These are phyloP conservation scores for Symbiotaphrina buchneri DNA, from an alignment of 495 filamentous ascomycete genomes.

Conservation along the genomic window DNA sequence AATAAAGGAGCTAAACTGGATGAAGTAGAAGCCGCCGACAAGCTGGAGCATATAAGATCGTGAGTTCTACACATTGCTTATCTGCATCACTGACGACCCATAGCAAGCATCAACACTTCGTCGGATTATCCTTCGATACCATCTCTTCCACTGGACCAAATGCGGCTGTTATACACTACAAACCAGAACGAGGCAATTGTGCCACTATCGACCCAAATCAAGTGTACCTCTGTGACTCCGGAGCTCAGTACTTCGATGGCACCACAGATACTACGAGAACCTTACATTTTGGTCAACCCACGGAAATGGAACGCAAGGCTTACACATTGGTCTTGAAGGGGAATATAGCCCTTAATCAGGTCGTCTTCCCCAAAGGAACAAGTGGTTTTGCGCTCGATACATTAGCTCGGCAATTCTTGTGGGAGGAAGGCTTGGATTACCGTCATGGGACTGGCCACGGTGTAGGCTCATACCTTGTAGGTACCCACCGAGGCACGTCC, in stretches of 20 bases:
- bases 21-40: slow-evolving; percentile 79
- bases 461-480: slow-evolving; percentile 65
- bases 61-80: slow-evolving; percentile 6
- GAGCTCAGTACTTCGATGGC: slow-evolving; percentile 84
- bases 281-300: slow-evolving; percentile 74
- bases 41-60: slow-evolving; percentile 61
- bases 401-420: slow-evolving; percentile 77
- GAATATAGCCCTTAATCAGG: slow-evolving; percentile 73
- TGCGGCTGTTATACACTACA: slow-evolving; percentile 95
- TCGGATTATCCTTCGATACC: slow-evolving; percentile 83
- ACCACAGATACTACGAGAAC: slow-evolving; percentile 95
- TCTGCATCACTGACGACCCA: not conserved
- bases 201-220: slow-evolving; percentile 64
- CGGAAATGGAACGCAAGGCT: slow-evolving; percentile 65
- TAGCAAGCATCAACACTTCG: slow-evolving; percentile 54
- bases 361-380: slow-evolving; percentile 85
- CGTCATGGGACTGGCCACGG: slow-evolving; percentile 95
- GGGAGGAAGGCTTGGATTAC: slow-evolving; percentile 85
- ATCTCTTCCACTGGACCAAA: slow-evolving; percentile 93
- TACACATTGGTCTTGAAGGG: slow-evolving; percentile 95
- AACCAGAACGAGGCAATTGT: slow-evolving; percentile 67
- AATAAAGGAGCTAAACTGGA: slow-evolving; percentile 53
- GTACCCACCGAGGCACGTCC: slow-evolving; percentile 1
- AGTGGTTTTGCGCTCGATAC: slow-evolving; percentile 81
- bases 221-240: slow-evolving; percentile 93